phyloP scores from a whole-genome alignment of 768 basidiomycete genomes.

The Psilocybe cyanescens region DNA sequence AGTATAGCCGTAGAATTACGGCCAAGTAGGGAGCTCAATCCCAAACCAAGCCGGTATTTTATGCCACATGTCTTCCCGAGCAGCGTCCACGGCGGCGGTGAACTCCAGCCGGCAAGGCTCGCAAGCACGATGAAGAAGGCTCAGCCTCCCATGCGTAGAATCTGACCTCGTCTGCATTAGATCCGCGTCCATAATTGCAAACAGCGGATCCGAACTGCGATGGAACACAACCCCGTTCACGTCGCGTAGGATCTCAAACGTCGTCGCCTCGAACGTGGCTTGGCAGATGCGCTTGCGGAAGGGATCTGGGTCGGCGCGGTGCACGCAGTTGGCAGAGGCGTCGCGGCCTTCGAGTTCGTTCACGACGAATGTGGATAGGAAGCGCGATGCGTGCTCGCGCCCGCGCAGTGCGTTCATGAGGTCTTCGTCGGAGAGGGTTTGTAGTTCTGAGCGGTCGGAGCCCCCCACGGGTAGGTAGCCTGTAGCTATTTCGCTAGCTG shows the following conservation, averaged over 20 bases:
- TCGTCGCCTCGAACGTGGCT: conserved; percentile 73
- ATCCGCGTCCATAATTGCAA: conserved; percentile 69
- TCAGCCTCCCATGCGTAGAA: conserved; percentile 40
- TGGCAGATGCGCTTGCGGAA: conserved; percentile 60
- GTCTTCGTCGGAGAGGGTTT: conserved; percentile 54
- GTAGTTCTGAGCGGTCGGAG: conserved; percentile 31
- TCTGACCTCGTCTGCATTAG: conserved; percentile 66
- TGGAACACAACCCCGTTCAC: conserved; percentile 70
- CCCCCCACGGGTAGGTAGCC: conserved; percentile 42
- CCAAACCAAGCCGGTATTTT: conserved; percentile 70
- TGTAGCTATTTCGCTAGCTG: conserved; percentile 61
- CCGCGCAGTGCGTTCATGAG: conserved; percentile 66
- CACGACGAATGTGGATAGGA: conserved; percentile 77
- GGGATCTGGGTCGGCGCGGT: conserved; percentile 50
- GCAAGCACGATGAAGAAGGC: conserved; percentile 57
- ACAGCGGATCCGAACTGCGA: conserved; percentile 71
- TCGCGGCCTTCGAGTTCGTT: conserved; percentile 72
- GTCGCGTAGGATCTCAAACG: conserved; percentile 75
- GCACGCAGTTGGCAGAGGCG: conserved; percentile 51
- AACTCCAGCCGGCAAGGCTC: conserved; percentile 69
- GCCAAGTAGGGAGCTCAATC: conserved; percentile 42
- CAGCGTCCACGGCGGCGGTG: conserved; percentile 57
- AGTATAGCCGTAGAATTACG: conserved; percentile 7
- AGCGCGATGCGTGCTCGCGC: conserved; percentile 73
- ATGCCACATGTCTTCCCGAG: conserved; percentile 68